Percentiles rank a stretch among this genome's conserved stretches.
Evolutionary conservation across 441 rosid species (phyloP).

Genomic region (Croton laevigatus): DNA sequence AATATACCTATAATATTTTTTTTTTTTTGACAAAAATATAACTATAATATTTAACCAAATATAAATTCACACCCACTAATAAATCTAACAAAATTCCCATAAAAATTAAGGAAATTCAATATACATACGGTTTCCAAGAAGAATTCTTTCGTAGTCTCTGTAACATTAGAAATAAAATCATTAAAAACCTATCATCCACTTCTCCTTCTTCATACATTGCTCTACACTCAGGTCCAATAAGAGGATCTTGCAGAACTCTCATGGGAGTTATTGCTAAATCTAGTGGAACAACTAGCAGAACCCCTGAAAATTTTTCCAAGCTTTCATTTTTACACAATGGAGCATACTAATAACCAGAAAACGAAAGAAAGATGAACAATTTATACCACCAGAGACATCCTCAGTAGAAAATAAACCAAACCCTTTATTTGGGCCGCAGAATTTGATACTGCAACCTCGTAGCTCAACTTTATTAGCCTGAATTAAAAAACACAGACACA

Average conservation of each 20-base stretch:
- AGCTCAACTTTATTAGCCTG: conserved; percentile 73
- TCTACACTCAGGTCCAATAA: conserved; percentile 78
- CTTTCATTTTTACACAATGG: not conserved
- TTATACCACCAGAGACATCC: conserved; percentile 42
- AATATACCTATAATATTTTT: conserved; percentile 64
- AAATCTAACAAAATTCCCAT: not conserved
- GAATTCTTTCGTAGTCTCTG: conserved; percentile 79
- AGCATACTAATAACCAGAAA: not conserved
- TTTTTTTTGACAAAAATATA: too few relatives aligned
- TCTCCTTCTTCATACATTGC: conserved; percentile 77
- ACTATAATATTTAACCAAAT: conserved; percentile 38
- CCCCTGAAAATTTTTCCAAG: conserved; percentile 42
- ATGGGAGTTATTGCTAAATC: conserved; percentile 89
- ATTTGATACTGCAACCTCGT: conserved; percentile 65
- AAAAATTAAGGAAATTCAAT: not conserved
- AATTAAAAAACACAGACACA: conserved; percentile 5
- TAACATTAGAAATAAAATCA: conserved; percentile 71
- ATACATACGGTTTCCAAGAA: conserved; percentile 86
- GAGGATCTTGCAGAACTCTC: conserved; percentile 95
- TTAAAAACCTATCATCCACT: conserved; percentile 87
- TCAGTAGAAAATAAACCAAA: conserved; percentile 60
- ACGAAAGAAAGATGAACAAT: not conserved
- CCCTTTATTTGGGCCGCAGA: conserved; percentile 59
- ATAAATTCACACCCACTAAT: conserved; percentile 16
- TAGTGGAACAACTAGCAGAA: conserved; percentile 73